Conservation (phyloP, 805 yeast genomes). For the Metschnikowia cubensis region DNA sequence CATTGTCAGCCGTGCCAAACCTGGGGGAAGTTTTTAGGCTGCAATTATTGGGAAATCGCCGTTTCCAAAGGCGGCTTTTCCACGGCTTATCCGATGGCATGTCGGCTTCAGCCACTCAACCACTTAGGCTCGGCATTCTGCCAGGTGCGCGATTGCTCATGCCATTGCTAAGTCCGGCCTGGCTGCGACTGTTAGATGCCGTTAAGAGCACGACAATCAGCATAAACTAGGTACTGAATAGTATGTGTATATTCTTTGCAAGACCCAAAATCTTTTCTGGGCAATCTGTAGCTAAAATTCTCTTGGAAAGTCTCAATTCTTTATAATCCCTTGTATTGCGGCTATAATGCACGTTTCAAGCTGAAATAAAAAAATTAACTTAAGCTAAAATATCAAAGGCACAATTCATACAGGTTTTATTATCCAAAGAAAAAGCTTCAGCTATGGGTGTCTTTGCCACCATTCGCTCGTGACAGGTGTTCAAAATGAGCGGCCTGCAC, state of each 20-base stretch:
- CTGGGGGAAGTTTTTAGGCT: neutral
- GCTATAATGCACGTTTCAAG: neutral
- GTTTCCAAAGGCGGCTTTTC: neutral
- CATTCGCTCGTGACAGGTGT: slow-evolving; percentile 3
- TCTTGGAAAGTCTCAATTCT: neutral
- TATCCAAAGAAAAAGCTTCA: neutral
- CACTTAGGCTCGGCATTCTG: neutral
- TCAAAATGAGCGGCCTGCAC: neutral
- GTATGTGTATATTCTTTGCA: neutral
- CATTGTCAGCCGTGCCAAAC: neutral
- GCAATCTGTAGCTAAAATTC: neutral
- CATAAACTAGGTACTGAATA: neutral
- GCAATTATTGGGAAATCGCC: neutral
- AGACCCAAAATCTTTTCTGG: too few species aligned
- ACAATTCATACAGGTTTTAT: neutral
- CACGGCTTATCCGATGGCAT: neutral
- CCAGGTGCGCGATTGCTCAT: neutral
- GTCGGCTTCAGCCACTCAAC: neutral
- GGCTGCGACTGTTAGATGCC: neutral
- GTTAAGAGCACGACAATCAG: neutral
- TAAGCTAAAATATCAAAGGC: neutral
- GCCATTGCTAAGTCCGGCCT: neutral
- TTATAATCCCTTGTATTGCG: neutral
- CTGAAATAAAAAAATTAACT: neutral
- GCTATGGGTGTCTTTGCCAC: neutral